Conservation (phyloP, 2,329 filamentous ascomycete genomes). For the Leptographium procerum region DNA sequence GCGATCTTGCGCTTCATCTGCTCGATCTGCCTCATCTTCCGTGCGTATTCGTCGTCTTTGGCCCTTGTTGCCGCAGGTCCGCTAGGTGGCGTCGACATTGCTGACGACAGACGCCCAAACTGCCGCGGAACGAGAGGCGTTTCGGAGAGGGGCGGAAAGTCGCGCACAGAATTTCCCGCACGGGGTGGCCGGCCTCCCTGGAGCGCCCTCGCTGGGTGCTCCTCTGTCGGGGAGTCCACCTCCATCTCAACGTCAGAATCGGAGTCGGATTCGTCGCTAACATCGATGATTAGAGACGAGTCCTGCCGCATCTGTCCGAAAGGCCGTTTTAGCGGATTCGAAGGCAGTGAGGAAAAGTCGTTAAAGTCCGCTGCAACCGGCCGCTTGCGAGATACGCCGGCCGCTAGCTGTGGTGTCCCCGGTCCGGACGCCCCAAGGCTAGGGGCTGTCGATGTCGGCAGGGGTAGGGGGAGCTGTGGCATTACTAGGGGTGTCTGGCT, state of each 20-base stretch:
- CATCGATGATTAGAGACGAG: slow-evolving; percentile 65
- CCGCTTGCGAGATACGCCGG: slow-evolving; percentile 22
- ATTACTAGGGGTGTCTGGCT: neutral
- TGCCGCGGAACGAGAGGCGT: slow-evolving; percentile 23
- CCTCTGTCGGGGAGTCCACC: slow-evolving; percentile 42
- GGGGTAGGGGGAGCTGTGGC: neutral
- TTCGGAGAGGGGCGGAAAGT: slow-evolving; percentile 32
- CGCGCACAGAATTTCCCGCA: slow-evolving; percentile 27
- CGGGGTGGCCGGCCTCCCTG: slow-evolving; percentile 19
- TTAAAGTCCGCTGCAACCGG: slow-evolving; percentile 60
- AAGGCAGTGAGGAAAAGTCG: slow-evolving; percentile 29
- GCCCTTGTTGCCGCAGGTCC: slow-evolving; percentile 20
- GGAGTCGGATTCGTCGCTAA: slow-evolving; percentile 59
- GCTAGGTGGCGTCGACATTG: slow-evolving; percentile 26
- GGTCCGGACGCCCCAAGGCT: neutral
- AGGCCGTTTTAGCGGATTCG: slow-evolving; percentile 40
- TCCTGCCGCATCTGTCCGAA: slow-evolving; percentile 48
- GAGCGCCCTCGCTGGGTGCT: slow-evolving; percentile 21
- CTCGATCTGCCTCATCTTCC: slow-evolving; percentile 48
- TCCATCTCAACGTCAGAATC: slow-evolving; percentile 59
- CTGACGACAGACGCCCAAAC: slow-evolving; percentile 25
- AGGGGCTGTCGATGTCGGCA: neutral
- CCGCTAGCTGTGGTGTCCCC: neutral
- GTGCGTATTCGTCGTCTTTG: slow-evolving; percentile 30
- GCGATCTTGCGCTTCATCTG: slow-evolving; percentile 48